Evolutionary conservation across 1,139 yeast species (phyloP), one percentile per base, ranked within the genome.

Genomic region (Scheffersomyces titani): DNA sequence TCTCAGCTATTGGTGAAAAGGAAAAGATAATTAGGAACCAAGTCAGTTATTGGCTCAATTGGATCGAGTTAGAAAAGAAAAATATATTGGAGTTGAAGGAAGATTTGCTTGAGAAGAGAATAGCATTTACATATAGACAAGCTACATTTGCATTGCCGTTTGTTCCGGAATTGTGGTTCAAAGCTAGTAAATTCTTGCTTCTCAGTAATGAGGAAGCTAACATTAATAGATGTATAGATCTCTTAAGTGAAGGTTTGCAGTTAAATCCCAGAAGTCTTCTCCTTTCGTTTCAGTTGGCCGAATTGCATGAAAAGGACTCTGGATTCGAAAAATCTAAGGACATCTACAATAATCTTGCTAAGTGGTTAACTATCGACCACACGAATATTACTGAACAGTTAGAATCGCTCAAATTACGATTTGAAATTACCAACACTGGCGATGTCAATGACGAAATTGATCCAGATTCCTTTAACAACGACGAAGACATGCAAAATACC

Each of bases 81-180:
- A 93, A 94, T 71, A 88, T 87, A 50, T 71, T 93, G 61, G 86
- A 85, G 51, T 72, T 89, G 21, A 77, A 81, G 36, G 78, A 72
- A 19, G 76, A 79, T 11, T 68, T 74, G 5, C 72, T 87, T 30
- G 76, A 80, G 47, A 79, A 80, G 53, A 81, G 99, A 65, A 78
- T 92, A n/a, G 84, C 83, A 55, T 90, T 87, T 69, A 90, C 89
- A 22, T 91, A 84, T 71, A 83, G 84, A 64, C 92, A 91, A 69
- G 87, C 96, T 1, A 77, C 88, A 9, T 86, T 88, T 66, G 74
- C 83, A 52, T 76, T 91, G 64, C 82, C 91, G 36, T 91, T 89
- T 70, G 85, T 83, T 50, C 92, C 98, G 0, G 96, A 91, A 66
- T 73, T 90, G 47, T 94, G 98, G 98, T 92, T 87, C 70, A 87